Percentiles rank a stretch among this genome's conserved stretches.
Conservation (phyloP, 2,329 filamentous ascomycete species). For the Exophiala lecanii-corni region DNA sequence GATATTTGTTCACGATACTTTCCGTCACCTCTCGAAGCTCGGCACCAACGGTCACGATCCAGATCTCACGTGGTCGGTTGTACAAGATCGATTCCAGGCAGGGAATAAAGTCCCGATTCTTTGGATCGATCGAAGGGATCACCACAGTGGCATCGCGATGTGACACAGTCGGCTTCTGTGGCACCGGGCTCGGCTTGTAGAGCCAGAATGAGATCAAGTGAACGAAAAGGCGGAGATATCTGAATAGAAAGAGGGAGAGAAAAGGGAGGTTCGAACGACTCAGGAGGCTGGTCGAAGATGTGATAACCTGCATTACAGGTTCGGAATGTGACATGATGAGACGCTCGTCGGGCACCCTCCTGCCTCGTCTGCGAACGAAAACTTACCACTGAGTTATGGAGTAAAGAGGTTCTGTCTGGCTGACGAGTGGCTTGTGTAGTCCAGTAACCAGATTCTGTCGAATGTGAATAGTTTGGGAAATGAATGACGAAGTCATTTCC, state of each 20-base stretch:
- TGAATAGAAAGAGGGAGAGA: conserved; percentile 37
- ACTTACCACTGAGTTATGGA: no score
- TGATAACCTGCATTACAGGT: neutral
- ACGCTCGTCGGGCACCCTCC: no score
- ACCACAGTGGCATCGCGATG: conserved; percentile 47
- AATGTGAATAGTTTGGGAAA: no score
- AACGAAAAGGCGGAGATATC: conserved; percentile 46
- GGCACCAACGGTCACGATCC: conserved; percentile 45
- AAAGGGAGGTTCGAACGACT: conserved; percentile 25
- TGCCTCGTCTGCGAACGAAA: no score
- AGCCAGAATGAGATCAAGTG: conserved; percentile 39
- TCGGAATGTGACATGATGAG: no score
- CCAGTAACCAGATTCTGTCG: no score
- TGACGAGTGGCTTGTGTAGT: no score
- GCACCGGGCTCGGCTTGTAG: conserved; percentile 36
- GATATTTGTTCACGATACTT: conserved; percentile 3
- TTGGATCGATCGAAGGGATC: conserved; percentile 48
- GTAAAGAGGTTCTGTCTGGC: no score
- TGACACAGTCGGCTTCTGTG: conserved; percentile 30
- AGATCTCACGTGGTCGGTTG: conserved; percentile 37
- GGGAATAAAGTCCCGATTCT: conserved; percentile 37
- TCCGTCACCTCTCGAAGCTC: conserved; percentile 13
- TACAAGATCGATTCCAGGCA: conserved; percentile 39
- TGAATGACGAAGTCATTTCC: no score
- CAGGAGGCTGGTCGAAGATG: neutral